Evolutionary conservation across 768 basidiomycete species (phyloP), one percentile per base, ranked within the genome.

Genomic region (Lentinula guzmanii): DNA sequence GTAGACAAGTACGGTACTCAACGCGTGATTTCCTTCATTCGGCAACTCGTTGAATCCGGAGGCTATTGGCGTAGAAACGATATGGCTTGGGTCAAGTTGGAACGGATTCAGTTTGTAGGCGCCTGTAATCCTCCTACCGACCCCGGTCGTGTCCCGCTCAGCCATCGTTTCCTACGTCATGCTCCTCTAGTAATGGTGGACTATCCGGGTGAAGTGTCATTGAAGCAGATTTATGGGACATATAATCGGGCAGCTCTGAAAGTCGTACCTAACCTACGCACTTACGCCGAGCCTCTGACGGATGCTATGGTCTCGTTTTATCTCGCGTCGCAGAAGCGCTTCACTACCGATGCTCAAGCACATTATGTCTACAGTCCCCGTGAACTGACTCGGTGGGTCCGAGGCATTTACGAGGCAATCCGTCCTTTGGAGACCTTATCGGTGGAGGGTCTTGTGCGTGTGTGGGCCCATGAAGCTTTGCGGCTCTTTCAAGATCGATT

Each of bases 61-160:
- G 97, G 97, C 2, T 99, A 92, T 72, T 99, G 95, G 91, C 84
- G 97, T 34, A 84, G 94, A 2, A 84, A 83, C 15, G 97, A 99
- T 74, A 91, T 95, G 85, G 85, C 95, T 13, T 99, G 96, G 95
- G 95, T 99, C 67, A 92, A 89, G 69, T 80, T 99, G 57, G 97
- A 98, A 72, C 86, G 97, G n/a, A 98, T 99, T 63, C 97, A 99
- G 73, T 98, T 99, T 70, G 97, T 99, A 50, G 97, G 97, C 53
- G 97, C 97, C 55, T 99, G 97, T 75, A 99, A 99, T 71, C 97
- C 97, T 28, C 97, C 97, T 3, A 98, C 97, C 16, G 97, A 99
- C 76, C 95, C 97, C 51, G 97, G 97, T 61, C 94, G 97, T 73
- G 95, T 98, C n/a, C 95, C 96, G 35, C 87, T 99, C 62, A 95